Base-by-base conservation (phyloP, 225 moss, liverwort and hornwort species). In the Physcomitrellopsis africana region DNA sequence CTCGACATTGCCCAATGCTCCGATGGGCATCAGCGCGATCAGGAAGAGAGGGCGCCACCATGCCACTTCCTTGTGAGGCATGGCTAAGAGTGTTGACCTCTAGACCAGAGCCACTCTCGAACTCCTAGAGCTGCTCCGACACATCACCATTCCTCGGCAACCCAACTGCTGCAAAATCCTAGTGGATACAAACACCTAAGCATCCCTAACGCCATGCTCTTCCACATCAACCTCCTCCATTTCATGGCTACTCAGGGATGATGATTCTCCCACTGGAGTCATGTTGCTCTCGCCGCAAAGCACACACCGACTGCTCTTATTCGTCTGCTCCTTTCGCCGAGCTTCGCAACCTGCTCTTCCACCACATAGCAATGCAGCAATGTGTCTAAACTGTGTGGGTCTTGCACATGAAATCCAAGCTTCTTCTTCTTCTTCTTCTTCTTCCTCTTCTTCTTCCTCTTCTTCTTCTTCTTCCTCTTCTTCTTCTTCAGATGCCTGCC, bases 41-140 rank as follows among this genome's bases (percentile, higher is more conserved):
- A 84, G 44, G 24, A 81, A 85, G 41, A 82, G 64, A 44, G 81
- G 87, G 15, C 81, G 84, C 84, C 87, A 84, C 76, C 79, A 87
- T 68, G 79, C 84, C 70, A 81, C 76, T 68, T 81, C 32, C 32
- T 37, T 74, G 75, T 51, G 77, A 67, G 76, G 77, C 87, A 87
- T 79, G 74, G 53, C 79, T 66, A 68, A 43, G 67, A 44, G 54
- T 54, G 29, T 48, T 60, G 43, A 20, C 55, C 72, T 65, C 72
- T 67, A 80, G 62, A 41, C 29, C 79, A 48, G 60, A 78, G 66
- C 61, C 60, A 46, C 51, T 77, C 74, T 29, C 63, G 29, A 42
- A 51, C 18, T 58, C 69, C 73, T 64, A 53, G 67, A 53, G 65
- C 68, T 59, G 59, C 72, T 69, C 51, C 61, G 63, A 60, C 46